Evolutionary conservation across 345 rosid species (phyloP).

Genomic region (Iberis pinnata): DNA sequence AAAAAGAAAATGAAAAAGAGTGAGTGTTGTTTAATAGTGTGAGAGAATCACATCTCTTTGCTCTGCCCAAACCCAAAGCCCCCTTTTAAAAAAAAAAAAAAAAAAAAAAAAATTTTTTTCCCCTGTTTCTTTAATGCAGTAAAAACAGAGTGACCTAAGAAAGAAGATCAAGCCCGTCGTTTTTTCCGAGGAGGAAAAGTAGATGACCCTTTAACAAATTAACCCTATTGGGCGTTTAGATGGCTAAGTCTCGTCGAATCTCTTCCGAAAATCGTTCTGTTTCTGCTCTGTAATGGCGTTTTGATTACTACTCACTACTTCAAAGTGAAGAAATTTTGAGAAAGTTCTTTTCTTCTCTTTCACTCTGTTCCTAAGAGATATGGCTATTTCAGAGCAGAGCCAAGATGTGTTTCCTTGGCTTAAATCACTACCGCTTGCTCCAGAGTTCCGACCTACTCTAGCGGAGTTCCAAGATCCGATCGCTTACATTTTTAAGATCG

Average conservation of each 20-base stretch:
- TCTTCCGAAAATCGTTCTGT: constrained; percentile 19
- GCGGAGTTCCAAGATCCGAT: constrained; percentile 99
- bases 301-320: constrained; percentile 12
- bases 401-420: constrained; percentile 84
- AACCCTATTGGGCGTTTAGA: constrained; percentile 19
- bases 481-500: constrained; percentile 95
- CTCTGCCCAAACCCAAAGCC: constrained; percentile 39
- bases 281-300: constrained; percentile 38
- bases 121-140: constrained; percentile 34
- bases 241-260: constrained; percentile 28
- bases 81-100: not conserved
- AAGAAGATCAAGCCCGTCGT: constrained; percentile 29
- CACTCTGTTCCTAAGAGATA: constrained; percentile 1
- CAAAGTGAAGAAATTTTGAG: not conserved
- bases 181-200: constrained; percentile 25
- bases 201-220: constrained; percentile 7
- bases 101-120: constrained; percentile 2
- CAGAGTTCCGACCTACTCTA: constrained; percentile 77
- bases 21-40: not conserved
- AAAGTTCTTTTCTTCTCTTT: not conserved
- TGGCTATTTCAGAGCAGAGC: constrained; percentile 52
- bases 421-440: constrained; percentile 77
- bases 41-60: constrained; percentile 17
- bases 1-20: no score
- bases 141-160: constrained; percentile 21